These are phyloP conservation scores for Epichloe bromicola DNA, from an alignment of 2,329 filamentous ascomycete species.

Conservation along the genomic window DNA sequence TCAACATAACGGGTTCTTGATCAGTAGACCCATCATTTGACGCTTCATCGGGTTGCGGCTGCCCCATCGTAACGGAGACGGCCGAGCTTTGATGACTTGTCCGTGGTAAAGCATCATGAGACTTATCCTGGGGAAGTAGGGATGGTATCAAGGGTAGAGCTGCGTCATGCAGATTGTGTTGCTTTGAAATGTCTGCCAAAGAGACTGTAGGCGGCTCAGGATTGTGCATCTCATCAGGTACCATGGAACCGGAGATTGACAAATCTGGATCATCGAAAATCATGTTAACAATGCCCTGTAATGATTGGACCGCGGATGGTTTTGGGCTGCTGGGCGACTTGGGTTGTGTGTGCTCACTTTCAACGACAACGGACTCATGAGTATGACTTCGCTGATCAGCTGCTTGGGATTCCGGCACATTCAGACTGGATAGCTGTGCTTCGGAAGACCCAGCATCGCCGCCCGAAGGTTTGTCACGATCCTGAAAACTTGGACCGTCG, in stretches of 20 bases:
- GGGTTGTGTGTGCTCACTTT: constrained; percentile 1
- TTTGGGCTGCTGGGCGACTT: constrained; percentile 5
- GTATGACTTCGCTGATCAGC: not conserved
- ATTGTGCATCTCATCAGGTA: constrained; percentile 11
- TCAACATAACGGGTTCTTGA: constrained; percentile 10
- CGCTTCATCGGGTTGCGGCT: constrained; percentile 11
- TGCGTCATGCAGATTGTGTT: constrained; percentile 12
- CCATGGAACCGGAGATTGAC: constrained; percentile 10
- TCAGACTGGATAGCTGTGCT: not conserved
- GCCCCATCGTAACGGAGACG: constrained; percentile 15
- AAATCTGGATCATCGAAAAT: constrained; percentile 10
- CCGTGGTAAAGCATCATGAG: constrained; percentile 6
- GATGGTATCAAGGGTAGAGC: constrained; percentile 12
- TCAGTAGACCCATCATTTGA: constrained; percentile 12
- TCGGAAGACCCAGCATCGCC: not conserved
- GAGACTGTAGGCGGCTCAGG: constrained; percentile 21
- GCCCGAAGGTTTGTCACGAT: not conserved
- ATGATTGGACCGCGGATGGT: constrained; percentile 10
- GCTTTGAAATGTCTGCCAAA: constrained; percentile 24
- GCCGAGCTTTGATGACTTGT: constrained; percentile 11
- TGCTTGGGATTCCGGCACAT: not conserved
- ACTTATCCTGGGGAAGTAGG: constrained; percentile 9
- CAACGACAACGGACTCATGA: not conserved
- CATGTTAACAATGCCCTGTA: constrained; percentile 11
- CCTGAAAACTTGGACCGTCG: not conserved